Percentiles rank a stretch among this genome's conserved stretches.
Evolutionary conservation across 257 asterid species (phyloP).

Genomic region (Knoxia roxburghii): DNA sequence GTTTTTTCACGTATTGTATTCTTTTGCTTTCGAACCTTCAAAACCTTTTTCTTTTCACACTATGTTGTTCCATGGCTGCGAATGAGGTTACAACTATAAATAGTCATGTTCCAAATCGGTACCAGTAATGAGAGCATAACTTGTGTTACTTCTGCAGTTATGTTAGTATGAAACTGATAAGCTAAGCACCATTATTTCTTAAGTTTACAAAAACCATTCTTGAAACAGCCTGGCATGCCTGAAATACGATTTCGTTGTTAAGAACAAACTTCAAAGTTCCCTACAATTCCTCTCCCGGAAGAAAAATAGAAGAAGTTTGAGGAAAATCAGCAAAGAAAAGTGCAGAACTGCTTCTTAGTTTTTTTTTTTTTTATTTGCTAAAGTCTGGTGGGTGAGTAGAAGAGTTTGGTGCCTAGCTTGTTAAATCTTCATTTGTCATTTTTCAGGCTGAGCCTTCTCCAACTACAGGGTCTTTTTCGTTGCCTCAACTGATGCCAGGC

Average conservation of each 20-base stretch:
- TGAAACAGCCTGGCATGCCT: not conserved
- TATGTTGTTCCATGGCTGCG: conserved; percentile 21
- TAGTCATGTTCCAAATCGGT: conserved; percentile 23
- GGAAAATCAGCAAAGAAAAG: not conserved
- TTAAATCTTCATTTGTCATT: conserved; percentile 17
- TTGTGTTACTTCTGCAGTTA: conserved; percentile 8
- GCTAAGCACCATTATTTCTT: not conserved
- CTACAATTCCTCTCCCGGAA: not conserved
- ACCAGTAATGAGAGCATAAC: conserved; percentile 16
- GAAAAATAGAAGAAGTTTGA: conserved; percentile 6
- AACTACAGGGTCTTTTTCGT: conserved; percentile 87
- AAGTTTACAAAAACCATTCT: not conserved
- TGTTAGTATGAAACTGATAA: not conserved
- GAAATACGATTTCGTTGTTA: not conserved
- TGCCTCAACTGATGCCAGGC: conserved; percentile 61
- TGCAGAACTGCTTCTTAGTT: not conserved
- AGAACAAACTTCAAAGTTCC: not conserved
- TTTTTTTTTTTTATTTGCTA: not conserved
- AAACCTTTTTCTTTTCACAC: conserved; percentile 29
- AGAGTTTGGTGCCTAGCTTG: conserved; percentile 10
- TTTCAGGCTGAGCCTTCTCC: conserved; percentile 98
- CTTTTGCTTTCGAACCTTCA: conserved; percentile 23
- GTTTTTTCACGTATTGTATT: conserved; percentile 51
- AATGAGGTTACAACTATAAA: conserved; percentile 14
- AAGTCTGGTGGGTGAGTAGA: not conserved